Base-by-base conservation (phyloP, 2,329 filamentous ascomycete genomes). In the Chaetomium sp. region DNA sequence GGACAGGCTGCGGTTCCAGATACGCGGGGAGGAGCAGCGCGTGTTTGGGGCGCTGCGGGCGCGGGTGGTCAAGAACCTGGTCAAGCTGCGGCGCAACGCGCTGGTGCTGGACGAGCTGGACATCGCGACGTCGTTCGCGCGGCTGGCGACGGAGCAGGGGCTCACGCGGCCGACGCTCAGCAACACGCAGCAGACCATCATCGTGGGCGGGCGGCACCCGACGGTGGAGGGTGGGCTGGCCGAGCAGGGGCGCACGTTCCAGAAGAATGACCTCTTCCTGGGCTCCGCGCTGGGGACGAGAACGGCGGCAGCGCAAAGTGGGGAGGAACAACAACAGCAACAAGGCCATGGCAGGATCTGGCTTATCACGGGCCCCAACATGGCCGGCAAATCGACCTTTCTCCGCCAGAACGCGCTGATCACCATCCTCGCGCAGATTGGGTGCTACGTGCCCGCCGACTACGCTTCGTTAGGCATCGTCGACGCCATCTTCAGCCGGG, bases 381-480 rank as follows among this genome's bases (percentile, higher is more conserved):
- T 99, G 95, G 95, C 90, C 1, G 95, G 95, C 56, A 99, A 99
- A 79, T 94, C 90, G 75, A 99, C 95, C 0, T 99, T 97, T 74
- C 82, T 99, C 5, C 90, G 95, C 0, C 96, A 99, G 73, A 98
- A 97, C 76, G 95, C 95, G 2, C 83, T 99, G 59, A 96, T 98
- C 70, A 93, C 92, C 0, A 92, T 99, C 67, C 85, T 99, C 16
- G 94, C 95, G 1, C 95, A 99, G 78, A 88, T 92, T 2, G 95
- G 95, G 12, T 93, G 90, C 67, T 98, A 93, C 76, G 94, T 99
- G 0, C 95, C 95, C 0, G 95, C 95, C 0, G 85, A 89, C 27
- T 91, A 92, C 75, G 94, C 92, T 3, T 87, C 92, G 71, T 83
- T 99, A 29, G 93, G 94, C 1, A 82, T 99, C 51, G 93, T 97